Base-by-base conservation (phyloP, 2,329 filamentous ascomycete genomes). In the Diaporthe citri region DNA sequence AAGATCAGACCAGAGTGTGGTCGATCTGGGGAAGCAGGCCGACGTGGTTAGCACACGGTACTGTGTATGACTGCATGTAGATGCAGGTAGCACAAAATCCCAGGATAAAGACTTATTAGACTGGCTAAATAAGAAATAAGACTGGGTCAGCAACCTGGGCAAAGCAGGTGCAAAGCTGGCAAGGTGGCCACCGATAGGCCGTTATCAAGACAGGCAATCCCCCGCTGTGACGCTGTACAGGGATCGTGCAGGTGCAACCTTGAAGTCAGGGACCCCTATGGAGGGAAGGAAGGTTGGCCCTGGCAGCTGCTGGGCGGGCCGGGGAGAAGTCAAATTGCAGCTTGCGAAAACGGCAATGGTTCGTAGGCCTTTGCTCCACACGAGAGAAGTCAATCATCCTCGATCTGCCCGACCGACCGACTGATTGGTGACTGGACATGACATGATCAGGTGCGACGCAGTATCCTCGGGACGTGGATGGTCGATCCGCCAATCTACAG, bases 271-370 rank as follows among this genome's bases (percentile, higher is more conserved):
- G 64, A 69, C 64, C 64, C 64, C 64, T 69, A 69, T 55, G 64
- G 48, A 25, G 22, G 64, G 31, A 28, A 15, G 46, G n/a, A 52
- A 52, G 64, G 64, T 52, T 52, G 64, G 51, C 64, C 64, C 64
- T 52, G 64, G 62, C 43, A 51, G 62, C 17, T 5, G 52, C 36
- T 70, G 46, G 60, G 2, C 41, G 25, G 36, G 52, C 52, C 64
- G 36, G 46, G 56, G 46, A 34, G 22, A 48, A 41, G 34, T 48
- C 73, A 72, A 74, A 74, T 74, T 74, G 55, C 72, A 62, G 52
- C 55, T 59, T 41, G 72, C 66, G 55, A 71, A 74, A 74, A 74
- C 51, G 66, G 66, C 69, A 71, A 62, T 36, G 55, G 72, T 59
- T 74, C 39, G 64, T 51, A 67, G 41, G 25, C 64, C 36, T 48